Conservation (phyloP, 2,329 filamentous ascomycete genomes). For the Kalmusia sp. region DNA sequence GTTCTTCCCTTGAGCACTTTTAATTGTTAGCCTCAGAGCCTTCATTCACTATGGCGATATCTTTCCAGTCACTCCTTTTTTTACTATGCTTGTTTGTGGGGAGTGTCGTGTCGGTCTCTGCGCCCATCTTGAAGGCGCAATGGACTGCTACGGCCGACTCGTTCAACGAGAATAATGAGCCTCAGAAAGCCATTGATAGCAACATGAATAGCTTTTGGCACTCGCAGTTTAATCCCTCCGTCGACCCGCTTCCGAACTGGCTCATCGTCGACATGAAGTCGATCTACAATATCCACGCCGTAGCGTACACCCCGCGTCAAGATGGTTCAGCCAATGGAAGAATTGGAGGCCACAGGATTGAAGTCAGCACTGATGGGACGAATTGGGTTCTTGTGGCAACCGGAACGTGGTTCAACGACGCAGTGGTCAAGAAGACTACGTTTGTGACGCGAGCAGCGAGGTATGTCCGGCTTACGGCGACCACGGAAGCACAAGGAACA, state of each 20-base stretch:
- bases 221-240: conserved; percentile 29
- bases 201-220: conserved; percentile 43
- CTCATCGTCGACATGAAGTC: conserved; percentile 44
- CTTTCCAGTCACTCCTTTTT: conserved; percentile 8
- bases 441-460: conserved; percentile 30
- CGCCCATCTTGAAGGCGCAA: conserved; percentile 25
- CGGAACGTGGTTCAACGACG: conserved; percentile 35
- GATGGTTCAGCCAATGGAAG: conserved; percentile 43
- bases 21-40: not conserved
- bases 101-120: conserved; percentile 18
- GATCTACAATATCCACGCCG: conserved; percentile 35
- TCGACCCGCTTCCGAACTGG: conserved; percentile 35
- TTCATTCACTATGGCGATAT: conserved; percentile 11
- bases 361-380: conserved; percentile 37
- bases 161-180: conserved; percentile 26
- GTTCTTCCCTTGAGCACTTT: not conserved
- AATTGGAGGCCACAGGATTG: conserved; percentile 44
- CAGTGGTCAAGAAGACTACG: conserved; percentile 27
- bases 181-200: conserved; percentile 40
- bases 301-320: conserved; percentile 43
- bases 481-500: conserved; percentile 28
- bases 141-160: conserved; percentile 38
- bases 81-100: conserved; percentile 7
- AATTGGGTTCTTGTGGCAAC: conserved; percentile 36
- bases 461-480: conserved; percentile 32